Conservation (phyloP, 805 yeast genomes). For the Spathaspora passalidarum region DNA sequence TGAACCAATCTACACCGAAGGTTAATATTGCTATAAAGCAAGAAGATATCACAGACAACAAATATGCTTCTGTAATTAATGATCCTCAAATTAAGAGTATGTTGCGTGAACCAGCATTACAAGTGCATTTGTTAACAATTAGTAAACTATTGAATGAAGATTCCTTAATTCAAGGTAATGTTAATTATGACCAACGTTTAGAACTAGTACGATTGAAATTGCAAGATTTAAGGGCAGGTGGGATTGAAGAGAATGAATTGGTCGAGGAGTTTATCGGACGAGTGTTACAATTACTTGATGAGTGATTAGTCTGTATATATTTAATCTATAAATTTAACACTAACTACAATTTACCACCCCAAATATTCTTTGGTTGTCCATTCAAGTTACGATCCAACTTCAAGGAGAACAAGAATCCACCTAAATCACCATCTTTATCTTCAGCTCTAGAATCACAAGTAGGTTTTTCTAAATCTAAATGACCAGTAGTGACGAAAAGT, state of each 20-base stretch:
- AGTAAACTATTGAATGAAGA: slow-evolving; percentile 48
- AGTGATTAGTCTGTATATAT: neutral
- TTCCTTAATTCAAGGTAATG: slow-evolving; percentile 42
- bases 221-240: slow-evolving; percentile 58
- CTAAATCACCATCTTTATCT: slow-evolving; percentile 44
- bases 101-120: slow-evolving; percentile 52
- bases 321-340: slow-evolving; percentile 6
- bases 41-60: slow-evolving; percentile 3
- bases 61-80: slow-evolving; percentile 24
- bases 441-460: slow-evolving; percentile 19
- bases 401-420: slow-evolving; percentile 58
- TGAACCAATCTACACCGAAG: neutral
- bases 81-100: slow-evolving; percentile 46
- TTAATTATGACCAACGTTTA: slow-evolving; percentile 49
- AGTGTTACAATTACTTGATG: slow-evolving; percentile 24
- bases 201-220: slow-evolving; percentile 63
- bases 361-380: slow-evolving; percentile 22
- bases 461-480: slow-evolving; percentile 43
- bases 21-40: slow-evolving; percentile 14
- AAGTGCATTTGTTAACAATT: slow-evolving; percentile 51
- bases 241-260: slow-evolving; percentile 60
- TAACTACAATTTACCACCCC: slow-evolving; percentile 23
- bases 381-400: slow-evolving; percentile 28
- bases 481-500: slow-evolving; percentile 68
- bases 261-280: slow-evolving; percentile 66